Conservation (phyloP, 2,329 filamentous ascomycete species). For the Sclerotinia minor region DNA sequence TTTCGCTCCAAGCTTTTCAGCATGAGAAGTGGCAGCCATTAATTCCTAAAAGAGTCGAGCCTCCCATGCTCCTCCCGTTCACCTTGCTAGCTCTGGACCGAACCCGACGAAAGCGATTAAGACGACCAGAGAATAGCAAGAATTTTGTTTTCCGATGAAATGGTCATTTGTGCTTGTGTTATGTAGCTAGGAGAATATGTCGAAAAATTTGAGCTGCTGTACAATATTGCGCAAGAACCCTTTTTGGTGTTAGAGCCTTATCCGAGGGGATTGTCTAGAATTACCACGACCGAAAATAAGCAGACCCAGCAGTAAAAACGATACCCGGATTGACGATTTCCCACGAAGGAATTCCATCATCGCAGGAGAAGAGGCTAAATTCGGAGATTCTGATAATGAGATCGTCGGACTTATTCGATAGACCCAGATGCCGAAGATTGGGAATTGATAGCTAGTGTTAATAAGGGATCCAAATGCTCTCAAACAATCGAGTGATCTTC, state of each 20-base stretch:
- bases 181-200: conserved; percentile 25
- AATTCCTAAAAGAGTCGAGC: conserved; percentile 15
- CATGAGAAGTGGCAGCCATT: conserved; percentile 23
- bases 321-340: conserved; percentile 4
- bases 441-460: conserved; percentile 15
- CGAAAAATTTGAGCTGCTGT: conserved; percentile 22
- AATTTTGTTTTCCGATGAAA: conserved; percentile 4
- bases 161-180: conserved; percentile 21
- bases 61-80: conserved; percentile 11
- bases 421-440: conserved; percentile 5
- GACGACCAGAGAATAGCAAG: neutral
- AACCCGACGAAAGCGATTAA: conserved; percentile 10
- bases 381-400: conserved; percentile 15
- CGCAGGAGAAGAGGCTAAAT: neutral
- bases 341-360: neutral
- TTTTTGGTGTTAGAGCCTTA: conserved; percentile 12
- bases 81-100: conserved; percentile 11
- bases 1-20: conserved; percentile 15
- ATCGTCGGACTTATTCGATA: conserved; percentile 15
- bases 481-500: conserved; percentile 20
- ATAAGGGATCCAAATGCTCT: neutral
- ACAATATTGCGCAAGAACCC: conserved; percentile 24
- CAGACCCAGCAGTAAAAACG: conserved; percentile 7
- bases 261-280: neutral
- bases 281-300: conserved; percentile 3